phyloP scores from a whole-genome alignment of 2,329 filamentous ascomycete genomes.

The Aspergillus carbonarius region DNA sequence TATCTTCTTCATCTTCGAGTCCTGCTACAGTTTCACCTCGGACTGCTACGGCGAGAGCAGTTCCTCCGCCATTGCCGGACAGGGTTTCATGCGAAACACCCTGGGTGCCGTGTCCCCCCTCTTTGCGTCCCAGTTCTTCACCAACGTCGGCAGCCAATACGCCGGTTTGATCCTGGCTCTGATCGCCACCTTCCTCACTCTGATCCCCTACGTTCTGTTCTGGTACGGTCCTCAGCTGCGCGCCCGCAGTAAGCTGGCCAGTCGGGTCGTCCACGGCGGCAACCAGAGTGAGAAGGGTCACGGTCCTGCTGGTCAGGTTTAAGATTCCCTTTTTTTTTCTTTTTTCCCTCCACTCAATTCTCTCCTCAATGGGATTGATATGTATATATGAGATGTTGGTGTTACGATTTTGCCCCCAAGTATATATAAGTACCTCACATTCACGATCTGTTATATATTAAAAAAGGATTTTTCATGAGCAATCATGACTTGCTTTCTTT shows the following conservation, averaged over 20 bases:
- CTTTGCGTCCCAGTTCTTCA: conserved; percentile 55
- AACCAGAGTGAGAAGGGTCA: neutral
- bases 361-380: neutral
- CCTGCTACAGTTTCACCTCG: conserved; percentile 51
- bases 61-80: conserved; percentile 48
- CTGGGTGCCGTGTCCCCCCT: conserved; percentile 54
- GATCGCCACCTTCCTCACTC: conserved; percentile 41
- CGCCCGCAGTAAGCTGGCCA: conserved; percentile 32
- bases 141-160: conserved; percentile 54
- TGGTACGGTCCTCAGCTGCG: conserved; percentile 31
- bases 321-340: neutral
- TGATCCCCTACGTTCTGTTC: conserved; percentile 32
- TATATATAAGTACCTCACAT: neutral
- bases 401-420: neutral
- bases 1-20: conserved; percentile 52
- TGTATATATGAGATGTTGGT: conserved; percentile 1
- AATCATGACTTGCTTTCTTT: neutral
- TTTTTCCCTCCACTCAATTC: neutral
- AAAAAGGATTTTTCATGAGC: neutral
- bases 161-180: conserved; percentile 52
- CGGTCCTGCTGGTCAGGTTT: neutral
- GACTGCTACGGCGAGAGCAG: conserved; percentile 52
- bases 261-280: neutral
- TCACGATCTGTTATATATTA: neutral
- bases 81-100: conserved; percentile 55